These are phyloP conservation scores for Talaromyces wortmannii DNA, from an alignment of 495 filamentous ascomycete genomes.

Conservation along the genomic window DNA sequence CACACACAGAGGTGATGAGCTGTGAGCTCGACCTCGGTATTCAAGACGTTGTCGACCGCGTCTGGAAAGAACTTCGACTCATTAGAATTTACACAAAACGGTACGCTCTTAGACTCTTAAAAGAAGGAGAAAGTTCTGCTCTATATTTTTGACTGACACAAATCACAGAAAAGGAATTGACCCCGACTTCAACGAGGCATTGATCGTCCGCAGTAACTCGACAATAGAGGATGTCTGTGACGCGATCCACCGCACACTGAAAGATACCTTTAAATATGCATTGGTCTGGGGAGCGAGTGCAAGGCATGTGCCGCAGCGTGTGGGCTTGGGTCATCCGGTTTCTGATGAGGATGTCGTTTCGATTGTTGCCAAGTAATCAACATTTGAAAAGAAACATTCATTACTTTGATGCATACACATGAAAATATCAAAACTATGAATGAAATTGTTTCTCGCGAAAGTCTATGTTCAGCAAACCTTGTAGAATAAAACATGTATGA, in stretches of 20 bases:
- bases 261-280: constrained; percentile 99
- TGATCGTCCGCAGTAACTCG: constrained; percentile 84
- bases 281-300: constrained; percentile 97
- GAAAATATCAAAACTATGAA: too few species aligned
- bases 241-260: constrained; percentile 85
- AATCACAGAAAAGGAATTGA: constrained; percentile 68
- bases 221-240: constrained; percentile 98
- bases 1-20: constrained; percentile 92
- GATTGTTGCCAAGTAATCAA: constrained; percentile 55
- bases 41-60: constrained; percentile 87
- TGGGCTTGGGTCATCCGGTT: constrained; percentile 81
- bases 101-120: constrained; percentile 16
- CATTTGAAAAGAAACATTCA: neutral
- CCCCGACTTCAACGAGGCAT: constrained; percentile 84
- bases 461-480: too few species aligned
- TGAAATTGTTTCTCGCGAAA: too few species aligned
- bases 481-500: too few species aligned
- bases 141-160: neutral
- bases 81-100: constrained; percentile 96
- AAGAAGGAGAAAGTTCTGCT: constrained; percentile 4
- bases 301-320: constrained; percentile 87
- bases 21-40: constrained; percentile 98
- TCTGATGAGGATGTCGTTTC: constrained; percentile 96
- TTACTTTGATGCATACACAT: neutral
- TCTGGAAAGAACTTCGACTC: constrained; percentile 89